These are phyloP conservation scores for Bipolaris cookei DNA, from an alignment of 2,329 filamentous ascomycete species.

Conservation along the genomic window DNA sequence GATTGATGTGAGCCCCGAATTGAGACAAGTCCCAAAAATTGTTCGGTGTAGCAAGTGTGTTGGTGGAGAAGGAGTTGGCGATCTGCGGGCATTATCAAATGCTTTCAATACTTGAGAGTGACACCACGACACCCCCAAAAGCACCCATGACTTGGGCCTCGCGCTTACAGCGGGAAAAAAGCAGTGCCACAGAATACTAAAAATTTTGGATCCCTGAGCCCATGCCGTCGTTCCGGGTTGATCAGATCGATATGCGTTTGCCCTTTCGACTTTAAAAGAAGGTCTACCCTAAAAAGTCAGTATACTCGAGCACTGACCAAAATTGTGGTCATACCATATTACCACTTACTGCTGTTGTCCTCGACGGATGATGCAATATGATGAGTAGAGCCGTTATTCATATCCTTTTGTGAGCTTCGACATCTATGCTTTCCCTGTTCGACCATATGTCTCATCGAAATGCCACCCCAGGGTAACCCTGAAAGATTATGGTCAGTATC, in stretches of 20 bases:
- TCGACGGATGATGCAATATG: conserved; percentile 40
- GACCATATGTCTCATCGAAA: conserved; percentile 65
- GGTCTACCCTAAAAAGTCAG: conserved; percentile 46
- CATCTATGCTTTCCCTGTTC: conserved; percentile 54
- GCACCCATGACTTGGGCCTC: conserved; percentile 1
- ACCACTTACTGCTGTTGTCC: conserved; percentile 45
- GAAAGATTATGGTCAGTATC: conserved; percentile 61
- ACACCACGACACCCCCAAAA: background rate
- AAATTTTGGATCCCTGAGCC: background rate
- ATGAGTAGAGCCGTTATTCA: conserved; percentile 50
- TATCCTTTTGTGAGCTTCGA: conserved; percentile 51
- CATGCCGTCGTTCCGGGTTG: background rate
- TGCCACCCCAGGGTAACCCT: conserved; percentile 70
- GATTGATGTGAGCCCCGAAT: conserved; percentile 5
- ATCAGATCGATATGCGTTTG: background rate
- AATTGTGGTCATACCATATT: conserved; percentile 35
- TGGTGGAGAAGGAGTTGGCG: conserved; percentile 7
- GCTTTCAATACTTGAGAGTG: conserved; percentile 4
- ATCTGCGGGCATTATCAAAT: conserved; percentile 4
- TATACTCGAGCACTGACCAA: conserved; percentile 21
- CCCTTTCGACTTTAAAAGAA: conserved; percentile 17
- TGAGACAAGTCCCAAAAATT: conserved; percentile 13
- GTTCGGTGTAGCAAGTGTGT: conserved; percentile 2
- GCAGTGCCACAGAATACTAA: background rate
- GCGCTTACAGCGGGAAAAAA: background rate